Evolutionary conservation across 495 filamentous ascomycete species (phyloP).

Genomic region (Aspergillus saccharolyticus): DNA sequence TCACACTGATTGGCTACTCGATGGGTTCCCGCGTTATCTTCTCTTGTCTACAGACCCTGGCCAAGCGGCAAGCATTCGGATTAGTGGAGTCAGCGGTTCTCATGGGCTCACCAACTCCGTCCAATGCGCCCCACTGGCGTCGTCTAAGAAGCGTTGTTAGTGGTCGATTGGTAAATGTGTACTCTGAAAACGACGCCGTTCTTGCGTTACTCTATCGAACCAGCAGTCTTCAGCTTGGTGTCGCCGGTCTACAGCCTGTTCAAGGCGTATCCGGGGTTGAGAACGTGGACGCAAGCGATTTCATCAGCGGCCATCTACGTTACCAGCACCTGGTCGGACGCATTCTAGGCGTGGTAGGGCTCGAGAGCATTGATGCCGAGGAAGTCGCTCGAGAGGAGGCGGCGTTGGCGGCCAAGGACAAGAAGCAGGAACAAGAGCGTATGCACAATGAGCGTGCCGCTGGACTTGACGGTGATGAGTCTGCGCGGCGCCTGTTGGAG

Average conservation of each 20-base stretch:
- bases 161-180: constrained; percentile 72
- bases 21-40: constrained; percentile 89
- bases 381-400: constrained; percentile 57
- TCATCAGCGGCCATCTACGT: constrained; percentile 65
- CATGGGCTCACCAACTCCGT: constrained; percentile 77
- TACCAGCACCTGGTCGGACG: constrained; percentile 66
- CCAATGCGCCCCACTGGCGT: constrained; percentile 58
- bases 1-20: constrained; percentile 84
- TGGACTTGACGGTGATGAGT: constrained; percentile 36
- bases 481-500: constrained; percentile 26
- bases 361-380: constrained; percentile 54
- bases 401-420: constrained; percentile 53
- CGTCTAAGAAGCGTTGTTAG: constrained; percentile 65
- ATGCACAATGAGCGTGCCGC: constrained; percentile 43
- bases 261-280: constrained; percentile 62
- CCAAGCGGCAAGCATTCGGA: constrained; percentile 75
- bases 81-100: constrained; percentile 79
- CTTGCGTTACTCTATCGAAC: constrained; percentile 75
- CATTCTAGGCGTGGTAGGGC: constrained; percentile 63
- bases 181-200: constrained; percentile 70
- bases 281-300: constrained; percentile 69
- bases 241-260: constrained; percentile 69
- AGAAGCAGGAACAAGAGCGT: constrained; percentile 45
- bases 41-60: constrained; percentile 69
- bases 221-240: constrained; percentile 67